A percentile compares a stretch with the other conserved stretches of the same genome.
These are phyloP conservation scores for Eutypella sp. DNA, from an alignment of 2,329 filamentous ascomycete species.

Conservation along the genomic window DNA sequence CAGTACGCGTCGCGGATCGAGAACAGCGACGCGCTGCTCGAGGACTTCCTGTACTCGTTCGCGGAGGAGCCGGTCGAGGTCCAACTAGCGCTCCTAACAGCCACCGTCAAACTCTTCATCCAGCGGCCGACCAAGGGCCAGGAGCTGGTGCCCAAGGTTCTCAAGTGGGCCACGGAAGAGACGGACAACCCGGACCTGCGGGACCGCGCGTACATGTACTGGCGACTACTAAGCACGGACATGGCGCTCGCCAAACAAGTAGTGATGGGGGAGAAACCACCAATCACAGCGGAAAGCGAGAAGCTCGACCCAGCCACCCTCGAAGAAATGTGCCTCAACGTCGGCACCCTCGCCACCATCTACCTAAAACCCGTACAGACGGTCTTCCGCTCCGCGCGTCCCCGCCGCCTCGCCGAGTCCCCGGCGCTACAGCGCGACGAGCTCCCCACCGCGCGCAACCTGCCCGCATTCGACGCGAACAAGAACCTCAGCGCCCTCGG, in stretches of 20 bases:
- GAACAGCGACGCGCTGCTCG: conserved; percentile 87
- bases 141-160: conserved; percentile 84
- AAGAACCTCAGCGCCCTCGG: conserved; percentile 59
- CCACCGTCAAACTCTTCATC: conserved; percentile 96
- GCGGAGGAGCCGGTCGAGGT: conserved; percentile 93
- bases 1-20: conserved; percentile 97
- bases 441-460: conserved; percentile 52
- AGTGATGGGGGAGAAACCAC: conserved; percentile 95
- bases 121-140: conserved; percentile 93
- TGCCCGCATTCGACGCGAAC: conserved; percentile 45
- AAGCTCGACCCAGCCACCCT: conserved; percentile 85
- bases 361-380: conserved; percentile 98
- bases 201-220: conserved; percentile 98
- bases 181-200: conserved; percentile 98
- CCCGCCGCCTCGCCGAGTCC: conserved; percentile 72
- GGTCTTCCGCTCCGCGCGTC: conserved; percentile 85
- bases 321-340: conserved; percentile 95
- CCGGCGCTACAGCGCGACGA: conserved; percentile 77
- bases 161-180: conserved; percentile 98
- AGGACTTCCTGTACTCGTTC: conserved; percentile 93
- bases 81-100: conserved; percentile 87
- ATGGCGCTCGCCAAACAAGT: conserved; percentile 79
- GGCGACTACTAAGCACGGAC: conserved; percentile 90
- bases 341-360: conserved; percentile 92
- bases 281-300: conserved; percentile 94